Evolutionary conservation across 768 basidiomycete genomes (phyloP), one percentile per base, ranked within the genome.

Genomic region (Collybia nuda): DNA sequence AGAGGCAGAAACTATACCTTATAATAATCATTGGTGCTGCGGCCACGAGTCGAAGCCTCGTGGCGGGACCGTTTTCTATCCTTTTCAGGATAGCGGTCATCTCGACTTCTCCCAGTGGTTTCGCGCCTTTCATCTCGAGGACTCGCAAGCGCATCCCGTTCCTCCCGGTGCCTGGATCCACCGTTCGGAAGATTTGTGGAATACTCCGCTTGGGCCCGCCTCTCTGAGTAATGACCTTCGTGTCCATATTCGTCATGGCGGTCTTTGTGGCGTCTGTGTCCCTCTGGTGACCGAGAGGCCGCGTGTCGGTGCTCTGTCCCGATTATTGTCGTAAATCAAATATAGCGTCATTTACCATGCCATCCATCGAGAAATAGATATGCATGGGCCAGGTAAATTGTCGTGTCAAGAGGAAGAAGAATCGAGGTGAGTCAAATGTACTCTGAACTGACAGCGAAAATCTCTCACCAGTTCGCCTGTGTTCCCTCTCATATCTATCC

Each of bases 401-500:
- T 22, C 44, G 22, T 12, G 26, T 40, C 44, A 32, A 26, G 42
- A 47, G 44, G 47, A 23, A 46, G 42, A 43, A 45, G 19, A 36
- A 40, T 23, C 38, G 46, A 53, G 56, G 50, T 48, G 47, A 47
- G 54, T 52, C 28, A 26, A 12, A 6, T 28, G 45, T 28, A 18
- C 11, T 7, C 12, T 18, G 36, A 2, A 2, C 26, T 15, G 12
- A 15, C 18, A 23, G 28, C 24, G 32, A 3, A 6, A 19, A 21
- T 42, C 38, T 55, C 57, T 58, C 57, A 58, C 57, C 57, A 45
- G 47, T 37, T 39, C 42, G 56, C 28, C 35, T 21, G 22, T 40
- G 38, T 19, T 53, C 37, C 21, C 24, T 45, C 4, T 41, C 35
- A 5, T 38, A 41, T 15, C 19, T 26, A 26, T 7, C 26, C 40